phyloP scores from a whole-genome alignment of 805 yeast species.

The Metschnikowia lunata region DNA sequence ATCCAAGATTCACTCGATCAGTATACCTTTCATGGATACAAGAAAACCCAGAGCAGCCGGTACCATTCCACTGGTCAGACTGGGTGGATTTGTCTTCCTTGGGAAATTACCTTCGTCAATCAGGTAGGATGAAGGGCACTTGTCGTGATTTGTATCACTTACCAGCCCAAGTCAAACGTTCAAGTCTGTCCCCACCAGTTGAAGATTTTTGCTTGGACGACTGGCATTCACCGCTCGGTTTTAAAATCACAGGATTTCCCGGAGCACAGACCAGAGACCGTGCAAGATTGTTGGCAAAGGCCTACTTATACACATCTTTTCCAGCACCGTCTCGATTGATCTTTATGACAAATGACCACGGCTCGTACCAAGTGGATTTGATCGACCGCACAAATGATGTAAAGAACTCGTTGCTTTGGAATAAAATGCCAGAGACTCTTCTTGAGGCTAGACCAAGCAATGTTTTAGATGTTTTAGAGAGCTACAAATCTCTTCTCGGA shows the following conservation, averaged over 20 bases:
- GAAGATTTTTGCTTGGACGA: constrained; percentile 21
- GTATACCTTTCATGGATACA: constrained; percentile 15
- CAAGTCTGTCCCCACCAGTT: constrained; percentile 7
- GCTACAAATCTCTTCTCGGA: constrained; percentile 15
- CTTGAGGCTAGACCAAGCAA: constrained; percentile 3
- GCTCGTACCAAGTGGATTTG: constrained; percentile 22
- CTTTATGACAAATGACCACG: constrained; percentile 22
- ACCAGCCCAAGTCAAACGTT: neutral
- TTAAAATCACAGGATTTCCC: constrained; percentile 15
- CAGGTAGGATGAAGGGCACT: constrained; percentile 4
- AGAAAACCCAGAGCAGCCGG: constrained; percentile 5
- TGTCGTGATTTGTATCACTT: neutral
- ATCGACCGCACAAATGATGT: constrained; percentile 14
- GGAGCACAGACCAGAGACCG: constrained; percentile 24
- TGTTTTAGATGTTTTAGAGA: constrained; percentile 9
- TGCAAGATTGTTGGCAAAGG: constrained; percentile 25
- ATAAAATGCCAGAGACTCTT: constrained; percentile 17
- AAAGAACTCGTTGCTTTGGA: constrained; percentile 20
- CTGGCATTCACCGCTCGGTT: constrained; percentile 20
- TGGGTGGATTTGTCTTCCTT: constrained; percentile 14
- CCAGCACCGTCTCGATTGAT: constrained; percentile 29
- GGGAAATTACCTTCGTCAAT: constrained; percentile 11
- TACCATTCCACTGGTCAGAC: constrained; percentile 21
- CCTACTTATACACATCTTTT: constrained; percentile 25
- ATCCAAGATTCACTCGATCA: constrained; percentile 21